Conservation (phyloP, 2,329 filamentous ascomycete genomes). For the Trichoderma harzianum region DNA sequence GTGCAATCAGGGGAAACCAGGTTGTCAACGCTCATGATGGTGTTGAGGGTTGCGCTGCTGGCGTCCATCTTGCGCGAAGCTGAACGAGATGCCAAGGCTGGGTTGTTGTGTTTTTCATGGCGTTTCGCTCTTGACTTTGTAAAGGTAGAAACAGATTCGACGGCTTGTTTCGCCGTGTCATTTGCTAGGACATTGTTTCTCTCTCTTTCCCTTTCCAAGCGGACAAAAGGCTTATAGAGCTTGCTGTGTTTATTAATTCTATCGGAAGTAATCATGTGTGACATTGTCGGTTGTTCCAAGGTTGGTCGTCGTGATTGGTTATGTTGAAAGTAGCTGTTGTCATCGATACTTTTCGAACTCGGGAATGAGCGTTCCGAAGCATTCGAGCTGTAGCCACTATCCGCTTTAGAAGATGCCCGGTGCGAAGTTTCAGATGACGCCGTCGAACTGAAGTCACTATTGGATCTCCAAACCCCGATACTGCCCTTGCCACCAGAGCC, state of each 20-base stretch:
- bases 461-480: conserved; percentile 2
- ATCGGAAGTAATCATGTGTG: neutral
- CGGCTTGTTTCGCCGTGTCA: neutral
- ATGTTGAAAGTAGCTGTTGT: neutral
- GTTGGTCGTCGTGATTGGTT: neutral
- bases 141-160: neutral
- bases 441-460: conserved; percentile 5
- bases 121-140: neutral
- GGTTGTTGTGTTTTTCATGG: conserved; percentile 23
- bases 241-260: neutral
- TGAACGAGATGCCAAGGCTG: conserved; percentile 36
- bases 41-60: conserved; percentile 48
- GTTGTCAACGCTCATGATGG: conserved; percentile 50
- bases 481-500: neutral
- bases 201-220: neutral
- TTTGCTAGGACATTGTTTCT: neutral
- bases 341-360: conserved; percentile 21
- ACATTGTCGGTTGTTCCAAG: neutral
- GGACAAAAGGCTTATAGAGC: conserved; percentile 15
- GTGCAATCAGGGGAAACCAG: conserved; percentile 25
- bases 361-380: conserved; percentile 54
- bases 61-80: conserved; percentile 37
- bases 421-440: conserved; percentile 12
- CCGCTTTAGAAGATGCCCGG: conserved; percentile 31
- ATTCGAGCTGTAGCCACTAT: conserved; percentile 60